phyloP scores from a whole-genome alignment of 2,329 filamentous ascomycete species.

The Ophioceras dolichostomum region DNA sequence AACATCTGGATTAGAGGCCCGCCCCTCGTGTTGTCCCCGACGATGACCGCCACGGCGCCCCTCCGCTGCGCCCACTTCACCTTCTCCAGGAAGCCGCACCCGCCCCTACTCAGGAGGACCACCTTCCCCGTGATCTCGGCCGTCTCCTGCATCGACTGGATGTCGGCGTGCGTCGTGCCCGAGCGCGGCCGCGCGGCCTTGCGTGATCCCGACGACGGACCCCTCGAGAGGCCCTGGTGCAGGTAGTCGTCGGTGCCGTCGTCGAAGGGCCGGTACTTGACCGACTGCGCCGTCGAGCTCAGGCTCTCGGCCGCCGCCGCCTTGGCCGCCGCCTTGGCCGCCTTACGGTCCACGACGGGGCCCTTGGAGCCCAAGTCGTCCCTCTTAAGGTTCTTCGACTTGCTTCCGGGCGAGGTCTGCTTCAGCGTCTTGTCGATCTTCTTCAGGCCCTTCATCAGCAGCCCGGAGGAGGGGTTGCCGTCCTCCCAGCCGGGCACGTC shows the following conservation, averaged over 20 bases:
- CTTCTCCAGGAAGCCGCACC: slow-evolving; percentile 94
- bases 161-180: slow-evolving; percentile 61
- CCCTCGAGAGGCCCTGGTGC: slow-evolving; percentile 34
- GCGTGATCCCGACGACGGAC: slow-evolving; percentile 6
- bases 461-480: slow-evolving; percentile 21
- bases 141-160: slow-evolving; percentile 80
- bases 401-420: slow-evolving; percentile 10
- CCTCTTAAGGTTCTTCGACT: slow-evolving; percentile 21
- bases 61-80: slow-evolving; percentile 92
- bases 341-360: slow-evolving; percentile 16
- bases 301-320: background rate
- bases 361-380: slow-evolving; percentile 16
- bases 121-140: slow-evolving; percentile 92
- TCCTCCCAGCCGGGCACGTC: slow-evolving; percentile 85
- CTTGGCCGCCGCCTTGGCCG: background rate
- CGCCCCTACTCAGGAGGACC: slow-evolving; percentile 80
- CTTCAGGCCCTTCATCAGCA: slow-evolving; percentile 23
- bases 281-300: background rate
- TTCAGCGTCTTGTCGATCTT: slow-evolving; percentile 16
- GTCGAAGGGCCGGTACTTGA: slow-evolving; percentile 21
- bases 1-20: slow-evolving; percentile 95
- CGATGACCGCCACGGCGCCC: slow-evolving; percentile 80
- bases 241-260: slow-evolving; percentile 83
- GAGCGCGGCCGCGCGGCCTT: slow-evolving; percentile 17
- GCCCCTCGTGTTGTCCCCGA: slow-evolving; percentile 84